A percentile compares a stretch with the other conserved stretches of the same genome.
These are phyloP conservation scores for Solanum hybrid DNA, from an alignment of 305 asterid species.

Conservation along the genomic window DNA sequence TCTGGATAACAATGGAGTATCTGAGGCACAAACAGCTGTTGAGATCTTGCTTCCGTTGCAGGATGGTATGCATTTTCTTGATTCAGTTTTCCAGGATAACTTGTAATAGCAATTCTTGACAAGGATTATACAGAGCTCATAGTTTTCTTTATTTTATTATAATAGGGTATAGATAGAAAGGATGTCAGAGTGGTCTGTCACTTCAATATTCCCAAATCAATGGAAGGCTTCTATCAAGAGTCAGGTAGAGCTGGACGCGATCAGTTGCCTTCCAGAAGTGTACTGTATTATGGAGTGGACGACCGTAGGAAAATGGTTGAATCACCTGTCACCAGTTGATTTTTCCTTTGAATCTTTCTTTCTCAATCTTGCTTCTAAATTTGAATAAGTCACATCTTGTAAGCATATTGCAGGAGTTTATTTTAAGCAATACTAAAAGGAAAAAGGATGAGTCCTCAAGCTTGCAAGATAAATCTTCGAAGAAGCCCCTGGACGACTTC, in stretches of 20 bases:
- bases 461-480: slow-evolving; percentile 44
- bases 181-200: slow-evolving; percentile 96
- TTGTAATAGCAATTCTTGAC: neutral
- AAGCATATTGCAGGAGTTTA: slow-evolving; percentile 57
- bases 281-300: slow-evolving; percentile 82
- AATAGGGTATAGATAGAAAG: slow-evolving; percentile 87
- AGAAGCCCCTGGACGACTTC: slow-evolving; percentile 67
- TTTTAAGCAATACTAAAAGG: slow-evolving; percentile 53
- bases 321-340: slow-evolving; percentile 8
- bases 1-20: slow-evolving; percentile 30
- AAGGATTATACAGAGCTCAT: neutral
- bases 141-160: slow-evolving; percentile 12
- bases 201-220: slow-evolving; percentile 85
- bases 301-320: slow-evolving; percentile 80
- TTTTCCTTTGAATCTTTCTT: neutral
- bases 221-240: slow-evolving; percentile 98
- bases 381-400: neutral
- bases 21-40: slow-evolving; percentile 26
- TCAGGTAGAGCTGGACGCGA: slow-evolving; percentile 99
- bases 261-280: slow-evolving; percentile 81
- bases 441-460: slow-evolving; percentile 53
- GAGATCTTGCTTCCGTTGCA: slow-evolving; percentile 44
- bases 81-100: slow-evolving; percentile 4
- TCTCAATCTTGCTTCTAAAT: neutral
- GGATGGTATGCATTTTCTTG: slow-evolving; percentile 65